Evolutionary conservation across 2,329 filamentous ascomycete species (phyloP), one percentile per base, ranked within the genome.

Genomic region (Fusarium virguliforme): DNA sequence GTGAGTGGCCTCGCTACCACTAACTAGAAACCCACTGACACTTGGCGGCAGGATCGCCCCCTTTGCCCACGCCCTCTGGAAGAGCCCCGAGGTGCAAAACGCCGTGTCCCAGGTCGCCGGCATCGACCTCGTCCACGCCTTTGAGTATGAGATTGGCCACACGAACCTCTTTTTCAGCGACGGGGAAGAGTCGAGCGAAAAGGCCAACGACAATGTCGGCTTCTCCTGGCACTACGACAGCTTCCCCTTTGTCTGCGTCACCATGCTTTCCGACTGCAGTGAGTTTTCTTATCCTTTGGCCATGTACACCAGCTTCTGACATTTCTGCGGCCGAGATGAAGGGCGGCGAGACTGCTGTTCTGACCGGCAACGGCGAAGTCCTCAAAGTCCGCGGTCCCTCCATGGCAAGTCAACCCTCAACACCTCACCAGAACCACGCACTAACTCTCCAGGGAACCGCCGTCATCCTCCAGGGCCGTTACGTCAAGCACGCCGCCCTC

Each of bases 211-310:
- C 53, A 82, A 85, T 37, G 83, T 85, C 6, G 64, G 64, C 2
- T 72, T 68, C 70, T 85, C 88, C 6, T 91, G 89, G 89, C 89
- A 91, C 78, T 86, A 82, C 1, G 90, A 91, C 77, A 89, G 86
- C 74, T 91, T 90, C 75, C 89, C 89, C 0, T 92, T 91, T 74
- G 89, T 92, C n/a, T 91, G 89, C 70, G 89, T 92, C n/a, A 84
- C 86, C 8, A 92, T 91, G 89, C 83, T 91, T 30, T 89, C 87
- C 37, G 89, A 91, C 73, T 90, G 88, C 69, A 85, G 83, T 0
- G 81, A 83, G 41, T 26, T 15, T 2, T 13, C 22, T 15, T 7
- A 26, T 2, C 4, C 8, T 15, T 4, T n/a, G 5, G 1, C 41
- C 12, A 28, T n/a, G 41, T 46, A 5, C 2, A 43, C 4, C 1